Evolutionary conservation across 257 asterid species (phyloP).

Genomic region (Forsythia viridissima): DNA sequence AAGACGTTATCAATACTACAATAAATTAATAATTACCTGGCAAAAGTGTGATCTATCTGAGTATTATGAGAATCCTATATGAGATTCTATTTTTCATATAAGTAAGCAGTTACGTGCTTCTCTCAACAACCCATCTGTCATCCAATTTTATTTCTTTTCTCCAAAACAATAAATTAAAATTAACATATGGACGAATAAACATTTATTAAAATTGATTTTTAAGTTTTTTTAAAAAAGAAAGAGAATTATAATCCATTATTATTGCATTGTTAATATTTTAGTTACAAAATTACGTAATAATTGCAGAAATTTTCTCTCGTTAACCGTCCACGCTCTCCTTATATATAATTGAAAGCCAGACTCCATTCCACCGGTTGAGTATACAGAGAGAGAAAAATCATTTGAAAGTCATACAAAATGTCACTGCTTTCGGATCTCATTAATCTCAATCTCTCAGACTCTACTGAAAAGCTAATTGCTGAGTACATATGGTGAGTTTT

Average conservation of each 20-base stretch:
- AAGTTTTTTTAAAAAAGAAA: not conserved
- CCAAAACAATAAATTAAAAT: too few species aligned
- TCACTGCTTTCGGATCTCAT: constrained; percentile 55
- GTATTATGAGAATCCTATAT: too few species aligned
- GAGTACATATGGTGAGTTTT: constrained; percentile 63
- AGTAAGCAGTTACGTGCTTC: too few species aligned
- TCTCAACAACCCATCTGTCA: too few species aligned
- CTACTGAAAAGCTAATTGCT: constrained; percentile 51
- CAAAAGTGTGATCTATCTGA: too few species aligned
- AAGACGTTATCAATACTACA: too few species aligned
- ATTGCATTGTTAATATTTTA: not conserved
- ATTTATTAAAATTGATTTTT: not conserved
- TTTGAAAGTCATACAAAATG: constrained; percentile 11
- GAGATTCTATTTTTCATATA: too few species aligned
- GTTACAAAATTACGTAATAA: not conserved
- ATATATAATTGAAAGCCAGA: not conserved
- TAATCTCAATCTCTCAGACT: constrained; percentile 47
- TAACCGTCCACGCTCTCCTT: not conserved
- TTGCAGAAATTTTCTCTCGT: not conserved
- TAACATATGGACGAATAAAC: too few species aligned
- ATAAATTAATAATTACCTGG: too few species aligned
- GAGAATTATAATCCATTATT: not conserved
- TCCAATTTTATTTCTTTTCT: too few species aligned
- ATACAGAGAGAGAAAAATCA: not conserved
- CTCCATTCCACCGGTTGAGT: not conserved